A percentile compares a stretch with the other conserved stretches of the same genome.
Evolutionary conservation across 2,329 filamentous ascomycete species (phyloP).

Genomic region (Ophioceras dolichostomum): DNA sequence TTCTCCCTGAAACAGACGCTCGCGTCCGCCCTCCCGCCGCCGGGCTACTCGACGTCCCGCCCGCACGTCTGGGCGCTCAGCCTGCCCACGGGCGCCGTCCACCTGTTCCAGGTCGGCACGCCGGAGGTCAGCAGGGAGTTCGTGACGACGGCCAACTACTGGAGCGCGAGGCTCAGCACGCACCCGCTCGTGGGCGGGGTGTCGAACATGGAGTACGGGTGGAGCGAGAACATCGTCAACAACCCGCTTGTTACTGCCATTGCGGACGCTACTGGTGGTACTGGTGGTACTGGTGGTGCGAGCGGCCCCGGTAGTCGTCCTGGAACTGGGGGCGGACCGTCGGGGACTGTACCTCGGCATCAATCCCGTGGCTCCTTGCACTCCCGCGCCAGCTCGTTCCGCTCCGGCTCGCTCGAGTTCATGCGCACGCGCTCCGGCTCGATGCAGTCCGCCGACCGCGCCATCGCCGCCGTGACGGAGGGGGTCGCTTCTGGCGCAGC

Average conservation of each 20-base stretch:
- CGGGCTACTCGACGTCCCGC: slow-evolving; percentile 81
- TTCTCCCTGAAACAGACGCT: slow-evolving; percentile 87
- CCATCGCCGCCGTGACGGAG: neutral
- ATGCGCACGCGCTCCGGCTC: slow-evolving; percentile 42
- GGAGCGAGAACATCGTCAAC: slow-evolving; percentile 75
- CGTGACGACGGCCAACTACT: slow-evolving; percentile 90
- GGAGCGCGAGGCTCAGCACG: slow-evolving; percentile 88
- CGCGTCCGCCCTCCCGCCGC: slow-evolving; percentile 76
- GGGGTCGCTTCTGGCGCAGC: too few species aligned
- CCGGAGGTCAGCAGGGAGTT: slow-evolving; percentile 92
- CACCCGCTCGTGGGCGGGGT: slow-evolving; percentile 87
- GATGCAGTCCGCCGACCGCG: neutral
- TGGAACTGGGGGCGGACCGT: slow-evolving; percentile 35
- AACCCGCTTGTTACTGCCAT: slow-evolving; percentile 40
- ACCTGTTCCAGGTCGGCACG: slow-evolving; percentile 96
- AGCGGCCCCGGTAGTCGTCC: slow-evolving; percentile 27
- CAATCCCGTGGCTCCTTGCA: slow-evolving; percentile 26
- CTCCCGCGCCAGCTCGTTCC: slow-evolving; percentile 33
- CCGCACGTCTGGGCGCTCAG: slow-evolving; percentile 93
- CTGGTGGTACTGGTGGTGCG: slow-evolving; percentile 20
- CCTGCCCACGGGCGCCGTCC: slow-evolving; percentile 82
- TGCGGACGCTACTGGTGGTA: slow-evolving; percentile 12
- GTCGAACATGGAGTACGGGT: slow-evolving; percentile 95
- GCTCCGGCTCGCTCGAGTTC: slow-evolving; percentile 51
- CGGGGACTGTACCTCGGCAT: slow-evolving; percentile 7